Base-by-base conservation (phyloP, 176 grass and related monocot genomes). In the Guadua angustifolia region DNA sequence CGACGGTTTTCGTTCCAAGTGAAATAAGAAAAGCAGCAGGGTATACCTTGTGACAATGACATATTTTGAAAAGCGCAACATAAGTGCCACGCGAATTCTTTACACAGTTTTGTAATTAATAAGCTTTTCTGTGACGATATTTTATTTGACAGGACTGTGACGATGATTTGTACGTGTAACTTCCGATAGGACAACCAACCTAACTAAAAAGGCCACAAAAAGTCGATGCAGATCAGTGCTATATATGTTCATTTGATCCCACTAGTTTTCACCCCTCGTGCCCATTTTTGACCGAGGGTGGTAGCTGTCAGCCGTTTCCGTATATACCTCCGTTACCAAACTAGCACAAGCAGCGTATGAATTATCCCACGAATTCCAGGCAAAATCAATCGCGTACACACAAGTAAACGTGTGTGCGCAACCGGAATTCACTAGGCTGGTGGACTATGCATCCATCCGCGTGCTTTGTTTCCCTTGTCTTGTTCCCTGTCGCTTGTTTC, bases 391-490 rank as follows among this genome's bases (percentile, higher is more conserved):
- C 64, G 56, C 80, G 79, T 59, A 46, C 63, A 17, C 73, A 78
- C 80, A 82, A 83, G 35, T 17, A 83, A 83, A 77, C 79, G 49
- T 43, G 86, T 77, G 72, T 56, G 39, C n/a, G 7, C 12, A n/a
- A 5, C 59, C 72, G 71, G 79, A 40, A 69, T 21, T 65, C 25
- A 12, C 74, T 84, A 11, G 74, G 15, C 43, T 3, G 16, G 0
- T 4, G 16, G 3, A 17, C 5, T 18, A 52, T 56, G 62, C 25
- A 36, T 66, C 0, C 25, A 36, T 66, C 0, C 2, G 44, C 12
- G 73, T 4, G 57, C 2, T 55, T 47, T 64, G 36, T 40, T 71
- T 21, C 29, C 9, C 21, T 5, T 49, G 1, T 10, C 32, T 18
- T 13, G 10, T 0, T 66, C 2, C 63, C 25, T 36, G 53, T 86